Conservation (phyloP, 2,329 filamentous ascomycete species). For the Macrophomina pseudophaseolina region DNA sequence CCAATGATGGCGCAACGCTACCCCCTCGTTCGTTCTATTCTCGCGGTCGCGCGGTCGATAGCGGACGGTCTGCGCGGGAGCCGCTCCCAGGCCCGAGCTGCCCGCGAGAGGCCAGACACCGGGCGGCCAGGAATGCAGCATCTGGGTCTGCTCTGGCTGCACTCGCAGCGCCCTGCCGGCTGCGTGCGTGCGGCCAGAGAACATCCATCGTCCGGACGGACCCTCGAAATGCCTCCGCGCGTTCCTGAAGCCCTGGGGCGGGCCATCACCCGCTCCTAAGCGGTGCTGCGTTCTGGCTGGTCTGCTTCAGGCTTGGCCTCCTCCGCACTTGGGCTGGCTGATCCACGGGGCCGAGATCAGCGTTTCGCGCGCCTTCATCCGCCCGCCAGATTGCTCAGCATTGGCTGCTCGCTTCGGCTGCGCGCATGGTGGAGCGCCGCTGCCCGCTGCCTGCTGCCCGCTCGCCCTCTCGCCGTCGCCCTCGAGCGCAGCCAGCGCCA, state of each 20-base stretch:
- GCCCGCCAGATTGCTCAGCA: neutral
- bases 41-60: constrained; percentile 21
- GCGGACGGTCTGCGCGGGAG: constrained; percentile 11
- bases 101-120: neutral
- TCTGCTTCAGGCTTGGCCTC: constrained; percentile 23
- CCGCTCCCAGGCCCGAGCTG: constrained; percentile 7
- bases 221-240: neutral
- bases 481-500: neutral
- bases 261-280: constrained; percentile 1
- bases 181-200: neutral
- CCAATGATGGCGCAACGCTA: constrained; percentile 18
- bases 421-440: constrained; percentile 14
- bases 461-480: no score
- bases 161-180: neutral
- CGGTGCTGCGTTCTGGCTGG: constrained; percentile 13
- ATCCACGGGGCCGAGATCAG: constrained; percentile 23
- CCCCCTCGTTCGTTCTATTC: constrained; percentile 3
- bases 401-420: constrained; percentile 13
- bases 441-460: neutral
- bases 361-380: constrained; percentile 10
- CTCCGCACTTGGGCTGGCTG: constrained; percentile 18
- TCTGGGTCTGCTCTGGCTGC: neutral
- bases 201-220: no score
- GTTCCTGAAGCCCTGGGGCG: constrained; percentile 13
- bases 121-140: constrained; percentile 7